Evolutionary conservation across 805 yeast species (phyloP), one percentile per base, ranked within the genome.

Genomic region (Groenewaldozyma tartarivorans): DNA sequence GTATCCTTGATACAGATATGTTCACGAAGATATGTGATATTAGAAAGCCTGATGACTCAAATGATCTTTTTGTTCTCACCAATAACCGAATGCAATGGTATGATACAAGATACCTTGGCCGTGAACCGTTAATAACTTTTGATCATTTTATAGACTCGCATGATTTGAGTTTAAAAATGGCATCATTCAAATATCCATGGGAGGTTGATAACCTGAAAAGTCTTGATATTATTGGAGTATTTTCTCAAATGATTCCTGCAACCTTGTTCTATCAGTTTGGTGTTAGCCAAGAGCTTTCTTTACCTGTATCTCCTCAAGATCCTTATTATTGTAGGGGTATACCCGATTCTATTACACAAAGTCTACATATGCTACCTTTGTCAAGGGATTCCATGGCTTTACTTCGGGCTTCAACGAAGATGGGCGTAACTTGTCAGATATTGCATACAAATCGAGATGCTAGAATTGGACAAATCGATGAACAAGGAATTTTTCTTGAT

Each of bases 1-100:
- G 13, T 9, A 24, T 24, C 7, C 13, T 9, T 13, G 29, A 24
- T 13, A 9, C 11, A 7, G 29, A 24, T 24, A 24, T 24, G 29
- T 29, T 24, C 13, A 24, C 38, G 13, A 46, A 46, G 24, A 47
- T 52, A 6, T 46, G 43, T 17, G 57, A 41, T 13, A 17, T 52
- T 11, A 39, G 38, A 2, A 34, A 38, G 5, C 26, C 45, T 6
- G 20, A 38, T 4, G 53, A 52, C 31, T 65, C 55, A 6, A 48
- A 60, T 2, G 63, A 67, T 44, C 61, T 70, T 3, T 68, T 81
- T 31, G 50, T 82, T 4, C 59, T 86, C 20, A 82, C 94, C 0
- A 69, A 86, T 1, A 73, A 70, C 43, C 88, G 82, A 50, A 39
- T 87, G 5, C 69, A 75, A 0, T 63, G 88, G 68, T 49, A 79